phyloP scores from a whole-genome alignment of 768 basidiomycete genomes.

The Lactarius quietus region DNA sequence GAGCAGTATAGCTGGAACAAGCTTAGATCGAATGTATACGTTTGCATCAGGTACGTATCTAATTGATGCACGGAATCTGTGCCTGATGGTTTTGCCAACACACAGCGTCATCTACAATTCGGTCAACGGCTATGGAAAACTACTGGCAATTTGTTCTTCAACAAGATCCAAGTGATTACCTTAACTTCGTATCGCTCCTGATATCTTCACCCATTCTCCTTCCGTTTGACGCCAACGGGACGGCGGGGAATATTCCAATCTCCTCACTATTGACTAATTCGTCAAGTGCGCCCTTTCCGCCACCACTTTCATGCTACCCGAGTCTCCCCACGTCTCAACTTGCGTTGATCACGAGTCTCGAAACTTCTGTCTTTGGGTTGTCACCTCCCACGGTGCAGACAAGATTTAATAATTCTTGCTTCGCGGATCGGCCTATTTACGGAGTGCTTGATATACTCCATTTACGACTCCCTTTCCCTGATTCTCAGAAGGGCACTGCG shows the following conservation, averaged over 20 bases:
- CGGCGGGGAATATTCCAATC: constrained; percentile 32
- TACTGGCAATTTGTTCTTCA: constrained; percentile 56
- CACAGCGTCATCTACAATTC: constrained; percentile 57
- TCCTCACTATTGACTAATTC: constrained; percentile 42
- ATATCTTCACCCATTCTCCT: constrained; percentile 46
- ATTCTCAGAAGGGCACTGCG: constrained; percentile 40
- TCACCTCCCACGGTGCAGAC: constrained; percentile 32
- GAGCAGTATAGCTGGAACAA: constrained; percentile 35
- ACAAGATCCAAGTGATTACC: constrained; percentile 42
- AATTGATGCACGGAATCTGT: neutral
- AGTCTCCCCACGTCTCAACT: constrained; percentile 40
- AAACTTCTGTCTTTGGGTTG: constrained; percentile 51
- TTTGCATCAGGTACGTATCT: constrained; percentile 51
- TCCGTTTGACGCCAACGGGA: constrained; percentile 55
- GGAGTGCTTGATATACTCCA: constrained; percentile 55
- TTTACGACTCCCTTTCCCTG: constrained; percentile 55
- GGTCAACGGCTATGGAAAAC: constrained; percentile 41
- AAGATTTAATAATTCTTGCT: constrained; percentile 50
- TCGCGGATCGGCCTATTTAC: constrained; percentile 56
- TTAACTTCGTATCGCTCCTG: constrained; percentile 46
- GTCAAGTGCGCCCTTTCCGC: constrained; percentile 47
- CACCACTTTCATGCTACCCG: constrained; percentile 62
- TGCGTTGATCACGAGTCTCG: constrained; percentile 45
- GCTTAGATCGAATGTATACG: constrained; percentile 57
- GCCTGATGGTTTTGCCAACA: constrained; percentile 3